Evolutionary conservation across 148 eudicot species (phyloP).

Genomic region (Cornus florida): DNA sequence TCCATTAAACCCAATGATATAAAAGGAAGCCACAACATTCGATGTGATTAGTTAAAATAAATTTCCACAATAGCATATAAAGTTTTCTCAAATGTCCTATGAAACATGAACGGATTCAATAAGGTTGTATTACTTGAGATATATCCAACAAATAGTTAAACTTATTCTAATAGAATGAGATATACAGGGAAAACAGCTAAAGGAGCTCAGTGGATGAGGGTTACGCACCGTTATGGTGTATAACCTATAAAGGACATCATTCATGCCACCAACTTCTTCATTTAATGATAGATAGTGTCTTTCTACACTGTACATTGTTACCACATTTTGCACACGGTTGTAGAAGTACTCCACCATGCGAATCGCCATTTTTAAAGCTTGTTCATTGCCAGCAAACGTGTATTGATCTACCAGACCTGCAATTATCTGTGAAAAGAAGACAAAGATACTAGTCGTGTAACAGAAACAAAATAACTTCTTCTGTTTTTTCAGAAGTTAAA

Average conservation of each 20-base stretch:
- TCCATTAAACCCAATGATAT: too few species aligned
- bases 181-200: neutral
- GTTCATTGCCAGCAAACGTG: conserved; percentile 44
- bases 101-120: too few species aligned
- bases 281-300: conserved; percentile 63
- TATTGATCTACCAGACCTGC: conserved; percentile 88
- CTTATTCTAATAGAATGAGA: too few species aligned
- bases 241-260: conserved; percentile 68
- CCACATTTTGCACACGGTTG: conserved; percentile 67
- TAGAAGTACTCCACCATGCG: conserved; percentile 79
- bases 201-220: neutral
- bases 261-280: conserved; percentile 91
- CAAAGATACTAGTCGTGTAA: too few species aligned
- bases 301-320: conserved; percentile 47
- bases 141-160: too few species aligned
- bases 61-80: too few species aligned
- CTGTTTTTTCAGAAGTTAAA: too few species aligned
- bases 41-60: too few species aligned
- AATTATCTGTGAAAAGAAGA: conserved; percentile 46
- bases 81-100: too few species aligned
- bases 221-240: conserved; percentile 64
- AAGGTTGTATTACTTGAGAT: too few species aligned
- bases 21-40: neutral
- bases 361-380: conserved; percentile 61
- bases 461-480: too few species aligned